Conservation (phyloP, 148 eudicot genomes). For the Fagopyrum esculentum region DNA sequence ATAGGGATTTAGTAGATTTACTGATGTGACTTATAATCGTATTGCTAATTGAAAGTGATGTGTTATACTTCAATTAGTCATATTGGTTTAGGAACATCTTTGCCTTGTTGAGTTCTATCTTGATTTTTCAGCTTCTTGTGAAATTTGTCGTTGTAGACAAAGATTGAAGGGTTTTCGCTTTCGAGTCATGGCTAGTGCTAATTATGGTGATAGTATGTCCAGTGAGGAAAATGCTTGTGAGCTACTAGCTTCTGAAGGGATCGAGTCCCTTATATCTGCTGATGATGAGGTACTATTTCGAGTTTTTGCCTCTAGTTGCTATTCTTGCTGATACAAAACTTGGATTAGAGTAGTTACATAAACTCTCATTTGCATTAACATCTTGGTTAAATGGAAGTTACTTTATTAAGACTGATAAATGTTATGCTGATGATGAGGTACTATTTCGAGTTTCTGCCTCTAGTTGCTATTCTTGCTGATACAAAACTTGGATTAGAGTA, state of each 20-base stretch:
- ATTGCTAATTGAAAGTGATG: background rate
- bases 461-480: background rate
- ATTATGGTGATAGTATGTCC: conserved; percentile 7
- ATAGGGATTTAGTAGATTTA: background rate
- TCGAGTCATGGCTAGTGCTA: conserved; percentile 22
- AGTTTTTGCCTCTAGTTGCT: background rate
- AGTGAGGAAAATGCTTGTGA: conserved; percentile 18
- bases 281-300: conserved; percentile 31
- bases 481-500: too few relatives aligned
- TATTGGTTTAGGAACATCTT: background rate
- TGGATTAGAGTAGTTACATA: too few relatives aligned
- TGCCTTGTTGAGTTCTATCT: background rate
- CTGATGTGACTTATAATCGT: background rate
- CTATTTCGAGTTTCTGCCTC: background rate
- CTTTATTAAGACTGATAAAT: too few relatives aligned
- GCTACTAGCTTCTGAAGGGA: conserved; percentile 31
- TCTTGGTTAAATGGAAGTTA: too few relatives aligned
- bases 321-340: background rate
- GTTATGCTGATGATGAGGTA: conserved; percentile 36
- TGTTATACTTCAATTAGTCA: background rate
- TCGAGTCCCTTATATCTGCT: conserved; percentile 36
- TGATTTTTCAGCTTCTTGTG: background rate
- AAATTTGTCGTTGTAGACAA: background rate
- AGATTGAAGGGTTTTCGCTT: background rate
- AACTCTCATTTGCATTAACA: too few relatives aligned